phyloP scores from a whole-genome alignment of 2,329 filamentous ascomycete species.

The Colletotrichum neosansevieriae region DNA sequence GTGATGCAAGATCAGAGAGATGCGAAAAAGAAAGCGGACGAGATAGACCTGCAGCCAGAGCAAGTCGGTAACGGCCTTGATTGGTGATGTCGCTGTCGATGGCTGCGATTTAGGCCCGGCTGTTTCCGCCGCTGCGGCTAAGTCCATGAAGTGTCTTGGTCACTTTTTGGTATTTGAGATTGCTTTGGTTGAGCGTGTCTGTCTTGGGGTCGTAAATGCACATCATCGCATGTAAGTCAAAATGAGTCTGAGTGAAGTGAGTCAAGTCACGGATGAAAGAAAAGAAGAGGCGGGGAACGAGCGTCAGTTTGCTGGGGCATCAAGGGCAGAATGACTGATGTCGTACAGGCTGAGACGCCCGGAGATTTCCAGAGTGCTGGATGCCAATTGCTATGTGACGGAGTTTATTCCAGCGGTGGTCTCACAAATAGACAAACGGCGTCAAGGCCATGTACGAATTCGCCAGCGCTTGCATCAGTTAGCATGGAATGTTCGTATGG shows the following conservation, averaged over 20 bases:
- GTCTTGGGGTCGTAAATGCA: constrained; percentile 2
- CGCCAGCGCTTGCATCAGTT: not conserved
- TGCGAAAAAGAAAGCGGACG: constrained; percentile 23
- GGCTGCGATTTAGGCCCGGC: constrained; percentile 13
- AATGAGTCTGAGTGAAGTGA: not conserved
- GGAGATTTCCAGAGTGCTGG: constrained; percentile 5
- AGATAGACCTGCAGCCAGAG: constrained; percentile 13
- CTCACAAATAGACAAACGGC: constrained; percentile 13
- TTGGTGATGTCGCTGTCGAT: constrained; percentile 14
- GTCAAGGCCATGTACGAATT: not conserved
- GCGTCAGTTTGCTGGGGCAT: not conserved
- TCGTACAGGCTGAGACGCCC: constrained; percentile 11
- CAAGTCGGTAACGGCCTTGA: constrained; percentile 5
- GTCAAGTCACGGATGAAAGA: not conserved
- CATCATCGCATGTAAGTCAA: not conserved
- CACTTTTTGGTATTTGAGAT: constrained; percentile 11
- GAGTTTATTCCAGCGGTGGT: not conserved
- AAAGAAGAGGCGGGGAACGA: not conserved
- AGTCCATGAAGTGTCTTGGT: too few relatives aligned
- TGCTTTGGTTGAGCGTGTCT: constrained; percentile 1
- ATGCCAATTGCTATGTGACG: constrained; percentile 2
- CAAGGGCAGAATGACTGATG: constrained; percentile 1
- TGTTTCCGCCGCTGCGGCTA: constrained; percentile 10
- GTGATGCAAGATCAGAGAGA: constrained; percentile 21
- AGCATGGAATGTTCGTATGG: not conserved